These are phyloP conservation scores for Apiospora aurea DNA, from an alignment of 2,329 filamentous ascomycete genomes.

Conservation along the genomic window DNA sequence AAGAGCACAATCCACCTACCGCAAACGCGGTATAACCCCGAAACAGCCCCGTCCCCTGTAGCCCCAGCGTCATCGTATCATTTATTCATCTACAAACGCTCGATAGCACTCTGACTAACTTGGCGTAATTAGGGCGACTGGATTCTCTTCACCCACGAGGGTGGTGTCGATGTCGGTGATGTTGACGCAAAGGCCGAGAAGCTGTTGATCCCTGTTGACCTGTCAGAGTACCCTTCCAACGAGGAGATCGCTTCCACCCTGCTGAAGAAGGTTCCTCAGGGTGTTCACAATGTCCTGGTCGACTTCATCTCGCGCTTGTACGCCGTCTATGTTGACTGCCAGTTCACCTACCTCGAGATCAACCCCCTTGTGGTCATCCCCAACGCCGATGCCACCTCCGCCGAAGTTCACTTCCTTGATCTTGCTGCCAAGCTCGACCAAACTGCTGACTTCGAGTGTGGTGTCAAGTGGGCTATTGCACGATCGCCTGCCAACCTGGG, in stretches of 20 bases:
- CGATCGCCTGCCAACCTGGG: conserved; percentile 89
- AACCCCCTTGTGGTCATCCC: conserved; percentile 98
- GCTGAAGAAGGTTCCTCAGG: conserved; percentile 91
- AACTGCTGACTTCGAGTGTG: conserved; percentile 98
- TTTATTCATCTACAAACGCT: conserved; percentile 27
- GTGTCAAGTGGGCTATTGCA: conserved; percentile 98
- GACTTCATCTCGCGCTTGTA: conserved; percentile 99
- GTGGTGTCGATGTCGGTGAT: conserved; percentile 99
- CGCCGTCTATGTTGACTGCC: conserved; percentile 98
- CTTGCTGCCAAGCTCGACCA: conserved; percentile 98
- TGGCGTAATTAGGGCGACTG: conserved; percentile 79
- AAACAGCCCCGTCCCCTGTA: conserved; percentile 7
- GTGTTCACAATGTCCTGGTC: conserved; percentile 96
- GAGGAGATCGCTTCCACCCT: conserved; percentile 86
- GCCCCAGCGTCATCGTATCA: conserved; percentile 1
- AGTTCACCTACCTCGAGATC: conserved; percentile 99
- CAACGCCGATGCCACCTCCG: conserved; percentile 89
- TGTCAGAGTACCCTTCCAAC: conserved; percentile 94
- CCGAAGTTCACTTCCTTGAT: conserved; percentile 97
- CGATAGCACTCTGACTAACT: conserved; percentile 4
- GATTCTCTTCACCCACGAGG: conserved; percentile 99
- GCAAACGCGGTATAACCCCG: conserved; percentile 16
- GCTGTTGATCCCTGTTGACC: conserved; percentile 95
- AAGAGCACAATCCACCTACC: conserved; percentile 1
- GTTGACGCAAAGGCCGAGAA: conserved; percentile 99